Evolutionary conservation across 495 filamentous ascomycete genomes (phyloP).

Genomic region (Xylaria intraflava): DNA sequence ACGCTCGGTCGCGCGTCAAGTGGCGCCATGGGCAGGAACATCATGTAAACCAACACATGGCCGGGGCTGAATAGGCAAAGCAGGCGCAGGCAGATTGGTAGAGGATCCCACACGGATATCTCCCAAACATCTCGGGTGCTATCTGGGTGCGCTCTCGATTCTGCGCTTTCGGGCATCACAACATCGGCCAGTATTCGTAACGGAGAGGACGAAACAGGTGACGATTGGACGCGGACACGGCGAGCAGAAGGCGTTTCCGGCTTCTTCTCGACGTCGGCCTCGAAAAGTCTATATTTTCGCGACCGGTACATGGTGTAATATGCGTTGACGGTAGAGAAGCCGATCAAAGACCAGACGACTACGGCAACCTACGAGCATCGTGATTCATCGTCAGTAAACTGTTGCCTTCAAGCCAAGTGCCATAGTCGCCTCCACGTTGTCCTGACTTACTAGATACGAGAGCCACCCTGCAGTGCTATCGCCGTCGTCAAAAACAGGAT

Average conservation of each 20-base stretch:
- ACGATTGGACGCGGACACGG: slow-evolving; percentile 84
- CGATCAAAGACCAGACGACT: slow-evolving; percentile 57
- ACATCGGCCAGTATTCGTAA: slow-evolving; percentile 67
- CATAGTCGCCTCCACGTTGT: neutral
- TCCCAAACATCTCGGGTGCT: slow-evolving; percentile 90
- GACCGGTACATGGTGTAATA: slow-evolving; percentile 76
- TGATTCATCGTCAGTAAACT: slow-evolving; percentile 1
- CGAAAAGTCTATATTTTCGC: slow-evolving; percentile 87
- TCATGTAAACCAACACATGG: slow-evolving; percentile 80
- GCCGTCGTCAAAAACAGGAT: slow-evolving; percentile 83
- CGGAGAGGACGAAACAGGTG: slow-evolving; percentile 70
- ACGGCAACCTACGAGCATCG: slow-evolving; percentile 51
- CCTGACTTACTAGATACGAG: slow-evolving; percentile 66
- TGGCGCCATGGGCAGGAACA: slow-evolving; percentile 71
- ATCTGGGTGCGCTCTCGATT: slow-evolving; percentile 78
- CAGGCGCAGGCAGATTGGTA: slow-evolving; percentile 70
- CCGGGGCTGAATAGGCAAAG: slow-evolving; percentile 92
- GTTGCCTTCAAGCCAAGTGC: neutral
- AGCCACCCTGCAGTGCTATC: slow-evolving; percentile 55
- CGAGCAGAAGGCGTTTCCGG: slow-evolving; percentile 82
- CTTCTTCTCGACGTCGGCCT: slow-evolving; percentile 64
- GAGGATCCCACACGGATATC: slow-evolving; percentile 85
- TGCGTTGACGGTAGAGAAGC: slow-evolving; percentile 64
- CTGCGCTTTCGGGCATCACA: slow-evolving; percentile 52
- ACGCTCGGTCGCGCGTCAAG: slow-evolving; percentile 74